Evolutionary conservation across 169 alveolate species (phyloP), one percentile per base, ranked within the genome.

Genomic region (Eimeria mitis): DNA sequence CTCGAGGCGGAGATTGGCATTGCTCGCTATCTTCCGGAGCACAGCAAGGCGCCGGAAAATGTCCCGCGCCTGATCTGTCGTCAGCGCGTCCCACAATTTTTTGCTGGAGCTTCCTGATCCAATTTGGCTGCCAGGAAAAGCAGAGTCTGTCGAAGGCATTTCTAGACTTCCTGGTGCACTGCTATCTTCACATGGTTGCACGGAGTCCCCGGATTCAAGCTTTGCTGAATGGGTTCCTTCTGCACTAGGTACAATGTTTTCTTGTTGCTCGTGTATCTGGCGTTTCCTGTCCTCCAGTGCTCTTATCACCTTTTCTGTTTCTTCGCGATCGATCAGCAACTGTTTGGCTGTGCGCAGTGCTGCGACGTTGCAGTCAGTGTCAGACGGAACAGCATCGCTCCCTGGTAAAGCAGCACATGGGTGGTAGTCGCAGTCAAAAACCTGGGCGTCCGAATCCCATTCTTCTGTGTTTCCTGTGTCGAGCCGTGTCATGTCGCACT

Each of bases 401-500:
- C 52, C 83, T 47, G 84, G 9, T 54, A 87, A 47, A 40, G 47
- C 94, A 65, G 47, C 81, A 65, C 31, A 63, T 25, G 65, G 54
- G 59, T 87, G 25, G 94, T 42, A 42, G 79, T 65, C 94, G 83
- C 94, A 87, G 52, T 61, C 68, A 87, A n/a, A 63, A 65, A 87
- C 65, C 49, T 87, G 83, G 23, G n/a, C 83, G 94, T 49, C 71
- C 37, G 63, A 83, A 6, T 65, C 83, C 63, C 94, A 63, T 63
- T 87, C 83, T 54, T 63, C 79, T 44, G 52, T 87, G 49, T 65
- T 23, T 31, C 81, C 94, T 44, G 63, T 87, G 25, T 87, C 94
- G 44, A 87, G 94, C 54, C 71, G 94, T 87, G 94, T 87, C 94
- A 87, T 63, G 94, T 87, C 94, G 65, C 94, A 87, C 94, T 87